A percentile compares a stretch with the other conserved stretches of the same genome.
Evolutionary conservation across 352 stramenopile species (phyloP).

Genomic region (Globisporangium uncinulatum): DNA sequence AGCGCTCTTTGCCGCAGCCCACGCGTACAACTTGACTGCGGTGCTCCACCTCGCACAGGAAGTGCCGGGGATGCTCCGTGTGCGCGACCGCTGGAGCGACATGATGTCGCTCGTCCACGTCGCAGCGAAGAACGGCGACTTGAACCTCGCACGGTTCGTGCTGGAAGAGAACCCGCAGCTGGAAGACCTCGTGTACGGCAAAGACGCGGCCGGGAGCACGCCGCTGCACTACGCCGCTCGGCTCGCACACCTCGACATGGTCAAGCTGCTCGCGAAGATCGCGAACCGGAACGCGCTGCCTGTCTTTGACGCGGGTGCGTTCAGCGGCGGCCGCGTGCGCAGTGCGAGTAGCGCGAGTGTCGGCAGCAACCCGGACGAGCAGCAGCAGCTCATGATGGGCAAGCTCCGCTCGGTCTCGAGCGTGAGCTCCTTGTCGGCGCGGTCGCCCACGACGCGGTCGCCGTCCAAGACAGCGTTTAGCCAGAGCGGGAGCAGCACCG

Average conservation of each 20-base stretch:
- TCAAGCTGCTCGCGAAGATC: slow-evolving; percentile 78
- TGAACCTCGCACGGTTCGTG: slow-evolving; percentile 81
- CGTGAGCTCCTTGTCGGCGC: slow-evolving; percentile 33
- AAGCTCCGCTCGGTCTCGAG: slow-evolving; percentile 65
- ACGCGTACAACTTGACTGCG: slow-evolving; percentile 70
- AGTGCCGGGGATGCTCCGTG: slow-evolving; percentile 70
- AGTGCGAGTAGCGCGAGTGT: slow-evolving; percentile 66
- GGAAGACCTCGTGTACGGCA: slow-evolving; percentile 83
- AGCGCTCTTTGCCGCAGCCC: slow-evolving; percentile 72
- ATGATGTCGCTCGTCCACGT: slow-evolving; percentile 88
- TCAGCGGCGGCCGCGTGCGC: slow-evolving; percentile 32
- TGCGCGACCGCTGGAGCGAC: slow-evolving; percentile 67
- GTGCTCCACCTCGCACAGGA: slow-evolving; percentile 82
- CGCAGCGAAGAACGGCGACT: slow-evolving; percentile 80
- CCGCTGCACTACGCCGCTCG: slow-evolving; percentile 80
- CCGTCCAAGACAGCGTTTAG: slow-evolving; percentile 19
- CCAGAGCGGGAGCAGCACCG: slow-evolving; percentile 6
- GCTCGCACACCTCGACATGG: slow-evolving; percentile 79
- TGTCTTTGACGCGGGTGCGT: slow-evolving; percentile 28
- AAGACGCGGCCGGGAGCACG: slow-evolving; percentile 69
- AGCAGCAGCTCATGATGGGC: slow-evolving; percentile 12
- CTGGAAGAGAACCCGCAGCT: slow-evolving; percentile 76
- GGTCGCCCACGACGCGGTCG: slow-evolving; percentile 49
- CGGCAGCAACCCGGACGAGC: slow-evolving; percentile 43
- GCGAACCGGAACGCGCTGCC: slow-evolving; percentile 77